Percentiles rank a stretch among this genome's conserved stretches.
Conservation (phyloP, 176 grass and related monocot species). For the Raddia guianensis region DNA sequence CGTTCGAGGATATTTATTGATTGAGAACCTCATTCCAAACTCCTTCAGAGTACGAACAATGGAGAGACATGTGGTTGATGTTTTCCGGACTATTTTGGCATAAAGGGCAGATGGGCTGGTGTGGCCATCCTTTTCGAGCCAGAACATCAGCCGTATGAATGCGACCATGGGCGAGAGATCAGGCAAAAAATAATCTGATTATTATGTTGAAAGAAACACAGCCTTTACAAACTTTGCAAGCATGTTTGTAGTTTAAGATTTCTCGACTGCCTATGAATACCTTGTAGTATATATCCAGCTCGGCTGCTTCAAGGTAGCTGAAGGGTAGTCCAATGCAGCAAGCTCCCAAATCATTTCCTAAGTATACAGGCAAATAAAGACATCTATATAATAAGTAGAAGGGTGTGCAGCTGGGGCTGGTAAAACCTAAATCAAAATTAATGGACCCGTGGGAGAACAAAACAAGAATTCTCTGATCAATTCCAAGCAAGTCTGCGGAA, state of each 20-base stretch:
- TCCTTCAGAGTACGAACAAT: too few species aligned
- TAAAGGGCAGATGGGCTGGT: too few species aligned
- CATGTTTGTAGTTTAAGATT: neutral
- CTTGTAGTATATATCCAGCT: neutral
- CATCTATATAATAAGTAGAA: neutral
- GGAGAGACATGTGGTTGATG: too few species aligned
- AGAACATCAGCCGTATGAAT: too few species aligned
- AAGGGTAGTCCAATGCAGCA: conserved; percentile 10
- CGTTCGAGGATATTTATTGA: too few species aligned
- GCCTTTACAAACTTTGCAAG: neutral
- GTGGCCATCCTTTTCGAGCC: too few species aligned
- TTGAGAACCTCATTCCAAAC: too few species aligned
- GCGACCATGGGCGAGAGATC: too few species aligned
- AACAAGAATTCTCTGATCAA: neutral
- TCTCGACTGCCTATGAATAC: neutral
- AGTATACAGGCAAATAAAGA: neutral
- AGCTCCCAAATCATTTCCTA: neutral
- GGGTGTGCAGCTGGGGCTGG: neutral
- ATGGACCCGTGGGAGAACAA: neutral
- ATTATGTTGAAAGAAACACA: too few species aligned
- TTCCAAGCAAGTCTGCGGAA: conserved; percentile 1
- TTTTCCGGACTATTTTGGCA: too few species aligned
- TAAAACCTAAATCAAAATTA: conserved; percentile 42
- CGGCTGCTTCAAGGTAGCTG: conserved; percentile 21
- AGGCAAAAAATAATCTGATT: too few species aligned